Evolutionary conservation across 2,329 filamentous ascomycete genomes (phyloP).

Genomic region (Chrysosporium queenslandicum): DNA sequence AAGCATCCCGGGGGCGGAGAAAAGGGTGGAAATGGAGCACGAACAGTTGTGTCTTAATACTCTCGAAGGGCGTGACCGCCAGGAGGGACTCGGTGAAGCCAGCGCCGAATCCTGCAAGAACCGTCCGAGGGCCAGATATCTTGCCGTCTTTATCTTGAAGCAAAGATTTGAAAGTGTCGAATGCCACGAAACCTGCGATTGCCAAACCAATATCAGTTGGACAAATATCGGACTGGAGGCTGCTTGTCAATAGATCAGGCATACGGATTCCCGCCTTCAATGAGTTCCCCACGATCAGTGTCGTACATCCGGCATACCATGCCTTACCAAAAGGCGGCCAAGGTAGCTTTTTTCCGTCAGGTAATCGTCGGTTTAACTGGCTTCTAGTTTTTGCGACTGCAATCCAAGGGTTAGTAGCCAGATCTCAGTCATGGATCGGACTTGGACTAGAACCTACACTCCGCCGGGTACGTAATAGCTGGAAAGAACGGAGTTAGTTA

Average conservation of each 20-base stretch:
- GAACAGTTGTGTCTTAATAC: slow-evolving; percentile 90
- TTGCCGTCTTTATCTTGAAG: slow-evolving; percentile 77
- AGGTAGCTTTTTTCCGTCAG: slow-evolving; percentile 74
- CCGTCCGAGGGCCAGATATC: slow-evolving; percentile 79
- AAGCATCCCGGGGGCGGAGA: background rate
- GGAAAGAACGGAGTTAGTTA: background rate
- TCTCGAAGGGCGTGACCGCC: slow-evolving; percentile 93
- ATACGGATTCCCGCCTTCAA: slow-evolving; percentile 88
- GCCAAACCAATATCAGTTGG: background rate
- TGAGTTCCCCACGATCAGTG: slow-evolving; percentile 90
- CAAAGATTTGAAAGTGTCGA: slow-evolving; percentile 82
- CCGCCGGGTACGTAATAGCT: slow-evolving; percentile 88
- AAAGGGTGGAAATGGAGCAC: slow-evolving; percentile 19
- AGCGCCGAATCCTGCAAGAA: slow-evolving; percentile 86
- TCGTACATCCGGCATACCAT: slow-evolving; percentile 98
- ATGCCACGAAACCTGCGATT: slow-evolving; percentile 70
- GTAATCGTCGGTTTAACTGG: slow-evolving; percentile 78
- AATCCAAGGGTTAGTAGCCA: background rate
- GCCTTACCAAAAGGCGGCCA: slow-evolving; percentile 89
- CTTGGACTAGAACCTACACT: slow-evolving; percentile 54
- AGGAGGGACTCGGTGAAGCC: slow-evolving; percentile 88
- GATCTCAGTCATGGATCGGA: background rate
- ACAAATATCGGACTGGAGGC: background rate
- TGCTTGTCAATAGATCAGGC: slow-evolving; percentile 28
- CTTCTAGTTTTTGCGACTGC: slow-evolving; percentile 86